Evolutionary conservation across 2,329 filamentous ascomycete genomes (phyloP), one percentile per base, ranked within the genome.

Genomic region (Colletotrichum zoysiae): DNA sequence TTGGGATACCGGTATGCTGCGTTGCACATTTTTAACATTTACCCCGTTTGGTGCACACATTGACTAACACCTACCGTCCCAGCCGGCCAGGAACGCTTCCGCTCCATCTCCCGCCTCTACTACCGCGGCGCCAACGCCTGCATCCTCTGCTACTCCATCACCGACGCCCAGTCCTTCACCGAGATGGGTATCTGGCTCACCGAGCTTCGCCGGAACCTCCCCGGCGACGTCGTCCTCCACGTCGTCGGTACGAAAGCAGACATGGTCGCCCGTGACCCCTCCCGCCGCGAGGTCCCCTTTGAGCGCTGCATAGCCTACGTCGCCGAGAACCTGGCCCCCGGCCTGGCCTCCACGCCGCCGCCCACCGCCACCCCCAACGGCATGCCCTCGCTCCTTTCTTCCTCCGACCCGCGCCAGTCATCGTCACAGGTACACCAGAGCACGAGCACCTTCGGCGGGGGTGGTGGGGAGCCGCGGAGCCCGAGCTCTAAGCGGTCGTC

Each of bases 221-320:
- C 90, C 3, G 83, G 91, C 71, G 93, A 95, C 76, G 91, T 97
- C 64, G 92, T 98, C 59, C 88, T 98, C 6, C 95, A 98, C 80
- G 92, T 98, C n/a, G 95, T 98, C 11, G 96, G 95, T 74, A 98
- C 94, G 14, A 97, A 97, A 80, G 91, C 93, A 73, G 95, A 99
- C 81, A 90, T 98, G 56, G 95, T 98, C 62, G 92, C 95, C 51
- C 88, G 92, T 76, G 94, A 98, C 74, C 95, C 95, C 6, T 87
- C 88, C 7, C 86, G 87, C 73, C 91, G 95, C 67, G 91, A 95
- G 78, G 94, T 99, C 7, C 94, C 95, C 26, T 98, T 98, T 80
- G 95, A 99, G 82, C 90, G 93, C 74, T 98, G 95, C 80, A 97
- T 98, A 78, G 94, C 94, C 59, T 99, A 98, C 82, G 94, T 98